Evolutionary conservation across 2,329 filamentous ascomycete genomes (phyloP), one percentile per base, ranked within the genome.

Genomic region (Emergomyces africanus): DNA sequence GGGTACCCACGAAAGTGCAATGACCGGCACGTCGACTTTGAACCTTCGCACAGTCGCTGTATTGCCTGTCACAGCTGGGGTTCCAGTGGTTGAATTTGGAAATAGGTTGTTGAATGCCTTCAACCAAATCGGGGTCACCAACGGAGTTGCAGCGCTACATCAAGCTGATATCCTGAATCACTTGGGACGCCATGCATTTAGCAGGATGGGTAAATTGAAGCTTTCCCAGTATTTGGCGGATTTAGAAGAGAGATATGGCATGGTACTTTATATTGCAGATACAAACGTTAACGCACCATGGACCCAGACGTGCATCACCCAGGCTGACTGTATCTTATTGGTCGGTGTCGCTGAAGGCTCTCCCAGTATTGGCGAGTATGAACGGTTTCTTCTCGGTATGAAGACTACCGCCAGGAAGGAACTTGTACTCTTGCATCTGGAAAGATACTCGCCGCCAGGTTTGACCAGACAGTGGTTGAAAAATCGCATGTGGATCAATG

Each of bases 231-330:
- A 99, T 68, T 81, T 99, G 55, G 94, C 95, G 1, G 94, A 99
- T 68, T 79, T 99, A 12, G 94, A 99, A 73, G 94, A 99, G 74
- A 96, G 96, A 71, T 97, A 95, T 67, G 90, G 92, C 0, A 83
- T 99, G 66, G 90, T 99, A 1, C 79, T 99, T 8, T 99, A 99
- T 69, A 86, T 99, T 60, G 94, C 92, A 57, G 94, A 99, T 72
- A 99, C 95, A 4, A 96, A 86, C 61, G 94, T 97, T 66, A 97
- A 96, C 67, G 90, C 95, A 1, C 91, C 92, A 0, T 99, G 94
- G 94, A 99, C 95, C 0, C 90, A 96, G 68, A 97, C 94, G 0
- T 99, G 95, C 71, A 96, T 99, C 64, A 87, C 88, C 18, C 94
- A 99, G 73, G 94, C 94, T 1, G 94, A 99, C 73, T 96, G 91